Evolutionary conservation across 164 flowering plant species (phyloP).

Genomic region (Houttuynia cordata): DNA sequence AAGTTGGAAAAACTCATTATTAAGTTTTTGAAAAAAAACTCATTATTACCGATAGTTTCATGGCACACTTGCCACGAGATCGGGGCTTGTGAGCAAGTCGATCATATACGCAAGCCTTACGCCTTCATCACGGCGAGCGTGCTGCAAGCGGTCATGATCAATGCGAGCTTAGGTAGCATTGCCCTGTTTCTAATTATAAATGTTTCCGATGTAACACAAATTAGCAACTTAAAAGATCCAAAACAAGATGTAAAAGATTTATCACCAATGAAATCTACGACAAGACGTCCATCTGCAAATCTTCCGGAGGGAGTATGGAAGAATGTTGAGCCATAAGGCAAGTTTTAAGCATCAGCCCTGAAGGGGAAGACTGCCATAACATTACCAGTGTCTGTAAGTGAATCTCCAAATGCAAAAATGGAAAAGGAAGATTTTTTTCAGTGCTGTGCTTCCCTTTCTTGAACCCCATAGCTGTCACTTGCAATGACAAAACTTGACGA

Average conservation of each 20-base stretch:
- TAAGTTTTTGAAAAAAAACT: too few species aligned
- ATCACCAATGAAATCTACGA: constrained; percentile 11
- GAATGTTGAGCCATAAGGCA: constrained; percentile 35
- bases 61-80: too few species aligned
- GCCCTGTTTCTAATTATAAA: too few species aligned
- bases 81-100: too few species aligned
- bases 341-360: constrained; percentile 17
- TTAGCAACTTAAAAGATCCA: too few species aligned
- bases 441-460: not conserved
- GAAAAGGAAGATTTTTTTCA: constrained; percentile 4
- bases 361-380: constrained; percentile 29
- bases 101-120: too few species aligned
- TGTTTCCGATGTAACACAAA: too few species aligned
- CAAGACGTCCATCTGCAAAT: constrained; percentile 39
- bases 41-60: too few species aligned
- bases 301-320: constrained; percentile 40
- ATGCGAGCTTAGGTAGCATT: too few species aligned
- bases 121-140: too few species aligned
- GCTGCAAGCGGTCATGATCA: too few species aligned
- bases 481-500: constrained; percentile 1
- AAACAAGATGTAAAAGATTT: not conserved
- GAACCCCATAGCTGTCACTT: not conserved
- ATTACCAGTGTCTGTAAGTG: constrained; percentile 51
- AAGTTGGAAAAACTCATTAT: too few species aligned
- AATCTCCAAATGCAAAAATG: constrained; percentile 49